These are phyloP conservation scores for Rubia yunnanensis DNA, from an alignment of 257 asterid species.

Conservation along the genomic window DNA sequence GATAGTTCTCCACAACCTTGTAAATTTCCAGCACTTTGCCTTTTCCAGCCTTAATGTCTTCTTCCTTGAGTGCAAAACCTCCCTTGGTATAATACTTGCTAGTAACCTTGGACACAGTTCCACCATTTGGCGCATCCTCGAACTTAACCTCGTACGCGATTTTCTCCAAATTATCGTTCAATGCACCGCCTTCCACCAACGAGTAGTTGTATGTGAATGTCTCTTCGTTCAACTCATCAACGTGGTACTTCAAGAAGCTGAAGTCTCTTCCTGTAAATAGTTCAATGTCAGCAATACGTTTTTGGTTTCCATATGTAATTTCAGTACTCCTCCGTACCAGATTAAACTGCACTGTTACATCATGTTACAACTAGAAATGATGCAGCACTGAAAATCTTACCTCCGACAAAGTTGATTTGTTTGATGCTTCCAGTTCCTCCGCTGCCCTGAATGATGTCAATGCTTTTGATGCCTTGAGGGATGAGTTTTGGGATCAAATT, in stretches of 20 bases:
- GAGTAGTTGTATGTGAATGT: slow-evolving; percentile 18
- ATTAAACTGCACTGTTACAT: no score
- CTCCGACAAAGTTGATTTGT: slow-evolving; percentile 16
- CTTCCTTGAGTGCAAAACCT: slow-evolving; percentile 21
- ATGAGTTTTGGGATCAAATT: slow-evolving; percentile 22
- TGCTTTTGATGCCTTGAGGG: slow-evolving; percentile 23
- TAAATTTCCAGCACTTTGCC: slow-evolving; percentile 18
- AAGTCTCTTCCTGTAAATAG: slow-evolving; percentile 12
- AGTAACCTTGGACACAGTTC: slow-evolving; percentile 18
- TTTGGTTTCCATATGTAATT: no score
- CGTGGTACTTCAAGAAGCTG: slow-evolving; percentile 15
- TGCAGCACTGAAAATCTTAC: slow-evolving; percentile 1
- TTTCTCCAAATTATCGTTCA: slow-evolving; percentile 19
- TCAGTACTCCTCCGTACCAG: no score
- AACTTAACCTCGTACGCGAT: slow-evolving; percentile 20
- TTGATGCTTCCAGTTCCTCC: slow-evolving; percentile 18
- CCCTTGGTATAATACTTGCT: slow-evolving; percentile 20
- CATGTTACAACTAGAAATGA: no score
- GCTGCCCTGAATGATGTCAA: slow-evolving; percentile 19
- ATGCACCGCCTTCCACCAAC: slow-evolving; percentile 21
- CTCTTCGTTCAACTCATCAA: slow-evolving; percentile 18
- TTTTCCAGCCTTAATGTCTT: slow-evolving; percentile 25
- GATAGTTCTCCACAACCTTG: slow-evolving; percentile 9
- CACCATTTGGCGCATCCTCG: slow-evolving; percentile 19
- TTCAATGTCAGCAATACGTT: no score